A percentile compares a stretch with the other conserved stretches of the same genome.
These are phyloP conservation scores for Atkinsonella texensis DNA, from an alignment of 2,329 filamentous ascomycete genomes.

Conservation along the genomic window DNA sequence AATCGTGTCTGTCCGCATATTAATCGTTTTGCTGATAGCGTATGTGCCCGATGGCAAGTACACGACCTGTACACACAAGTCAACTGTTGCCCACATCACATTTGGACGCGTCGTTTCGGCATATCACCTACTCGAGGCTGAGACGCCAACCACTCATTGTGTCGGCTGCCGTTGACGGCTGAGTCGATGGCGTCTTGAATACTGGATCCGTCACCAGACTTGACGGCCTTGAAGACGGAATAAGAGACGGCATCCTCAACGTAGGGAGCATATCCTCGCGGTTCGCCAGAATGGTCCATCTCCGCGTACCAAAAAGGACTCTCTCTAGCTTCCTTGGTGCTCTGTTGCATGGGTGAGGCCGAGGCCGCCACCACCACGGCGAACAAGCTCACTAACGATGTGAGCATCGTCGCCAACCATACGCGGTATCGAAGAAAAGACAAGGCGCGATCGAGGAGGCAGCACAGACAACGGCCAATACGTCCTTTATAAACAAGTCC, in stretches of 20 bases:
- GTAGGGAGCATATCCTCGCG: constrained; percentile 28
- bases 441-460: not conserved
- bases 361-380: constrained; percentile 9
- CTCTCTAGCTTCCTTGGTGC: not conserved
- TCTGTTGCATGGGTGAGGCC: constrained; percentile 8
- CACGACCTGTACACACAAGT: constrained; percentile 17
- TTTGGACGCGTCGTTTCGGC: not conserved
- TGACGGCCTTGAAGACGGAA: constrained; percentile 25
- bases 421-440: not conserved
- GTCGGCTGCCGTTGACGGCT: constrained; percentile 19
- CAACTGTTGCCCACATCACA: not conserved
- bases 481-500: not conserved
- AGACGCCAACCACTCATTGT: constrained; percentile 27
- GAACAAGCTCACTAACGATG: not conserved
- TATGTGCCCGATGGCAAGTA: constrained; percentile 33
- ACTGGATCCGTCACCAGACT: constrained; percentile 22
- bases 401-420: not conserved
- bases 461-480: no score
- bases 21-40: constrained; percentile 24
- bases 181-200: constrained; percentile 29
- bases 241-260: constrained; percentile 26
- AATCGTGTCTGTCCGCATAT: constrained; percentile 32
- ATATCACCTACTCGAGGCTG: constrained; percentile 24
- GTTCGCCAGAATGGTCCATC: constrained; percentile 26
- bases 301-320: constrained; percentile 30